A percentile compares a stretch with the other conserved stretches of the same genome.
phyloP scores from a whole-genome alignment of 1,284 basidiomycete genomes.

The Ceratobasidium sp. region DNA sequence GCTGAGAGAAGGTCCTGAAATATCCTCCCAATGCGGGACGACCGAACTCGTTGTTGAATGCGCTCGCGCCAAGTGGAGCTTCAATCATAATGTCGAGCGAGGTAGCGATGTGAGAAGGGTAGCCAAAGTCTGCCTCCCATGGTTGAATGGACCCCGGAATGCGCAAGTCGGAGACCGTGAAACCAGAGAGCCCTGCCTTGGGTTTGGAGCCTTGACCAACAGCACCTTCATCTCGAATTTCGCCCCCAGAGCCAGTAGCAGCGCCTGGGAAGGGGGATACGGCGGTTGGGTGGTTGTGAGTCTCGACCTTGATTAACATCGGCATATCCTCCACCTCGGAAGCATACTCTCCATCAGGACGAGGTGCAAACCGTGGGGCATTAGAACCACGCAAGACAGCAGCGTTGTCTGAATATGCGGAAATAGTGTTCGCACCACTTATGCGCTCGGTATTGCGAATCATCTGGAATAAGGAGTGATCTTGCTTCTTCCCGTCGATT shows the following conservation, averaged over 20 bases:
- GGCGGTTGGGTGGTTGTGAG: conserved; percentile 98
- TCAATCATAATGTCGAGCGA: conserved; percentile 97
- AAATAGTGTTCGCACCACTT: conserved; percentile 79
- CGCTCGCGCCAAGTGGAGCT: conserved; percentile 90
- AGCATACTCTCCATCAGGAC: conserved; percentile 59
- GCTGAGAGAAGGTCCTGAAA: conserved; percentile 87
- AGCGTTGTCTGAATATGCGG: conserved; percentile 98
- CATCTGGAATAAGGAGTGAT: conserved; percentile 92
- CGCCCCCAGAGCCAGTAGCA: conserved; percentile 96
- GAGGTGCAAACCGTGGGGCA: conserved; percentile 81
- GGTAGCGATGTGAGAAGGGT: conserved; percentile 88
- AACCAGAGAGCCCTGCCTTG: conserved; percentile 93
- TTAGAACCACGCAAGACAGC: conserved; percentile 85
- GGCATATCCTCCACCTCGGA: conserved; percentile 75
- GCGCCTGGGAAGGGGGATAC: conserved; percentile 98
- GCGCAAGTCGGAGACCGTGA: conserved; percentile 92
- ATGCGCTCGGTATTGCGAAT: conserved; percentile 94
- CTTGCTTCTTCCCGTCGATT: conserved; percentile 72
- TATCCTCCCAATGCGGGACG: conserved; percentile 84
- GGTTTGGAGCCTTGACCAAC: conserved; percentile 94
- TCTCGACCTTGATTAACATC: conserved; percentile 97
- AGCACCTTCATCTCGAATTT: conserved; percentile 97
- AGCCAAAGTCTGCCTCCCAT: conserved; percentile 92
- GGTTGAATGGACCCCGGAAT: conserved; percentile 87
- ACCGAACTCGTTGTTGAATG: conserved; percentile 99